Conservation (phyloP, 768 basidiomycete genomes). For the Asterophora parasitica region DNA sequence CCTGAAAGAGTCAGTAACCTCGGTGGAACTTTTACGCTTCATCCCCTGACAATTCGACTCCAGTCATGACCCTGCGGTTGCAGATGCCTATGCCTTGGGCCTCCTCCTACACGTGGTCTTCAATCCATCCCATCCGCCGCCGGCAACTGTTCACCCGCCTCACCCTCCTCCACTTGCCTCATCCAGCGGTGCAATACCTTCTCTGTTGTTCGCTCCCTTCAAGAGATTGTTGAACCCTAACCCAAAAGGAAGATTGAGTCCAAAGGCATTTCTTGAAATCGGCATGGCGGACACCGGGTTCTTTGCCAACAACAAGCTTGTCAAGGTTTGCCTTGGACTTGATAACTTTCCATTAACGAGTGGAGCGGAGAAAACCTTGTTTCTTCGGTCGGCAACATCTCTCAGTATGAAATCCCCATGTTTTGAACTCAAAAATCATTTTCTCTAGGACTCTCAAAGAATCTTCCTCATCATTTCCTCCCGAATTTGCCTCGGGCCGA, state of each 20-base stretch:
- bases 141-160: slow-evolving; percentile 63
- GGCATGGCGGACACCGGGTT: slow-evolving; percentile 84
- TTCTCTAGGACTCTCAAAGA: slow-evolving; percentile 67
- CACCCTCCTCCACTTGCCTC: slow-evolving; percentile 77
- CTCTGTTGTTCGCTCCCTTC: slow-evolving; percentile 68
- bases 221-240: slow-evolving; percentile 90
- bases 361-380: slow-evolving; percentile 71
- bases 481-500: slow-evolving; percentile 78
- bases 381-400: slow-evolving; percentile 53
- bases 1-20: slow-evolving; percentile 65
- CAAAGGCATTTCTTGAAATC: slow-evolving; percentile 71
- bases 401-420: slow-evolving; percentile 12
- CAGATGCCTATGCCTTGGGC: slow-evolving; percentile 87
- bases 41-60: slow-evolving; percentile 1
- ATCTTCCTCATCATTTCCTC: slow-evolving; percentile 73
- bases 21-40: background rate
- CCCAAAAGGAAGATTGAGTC: slow-evolving; percentile 69
- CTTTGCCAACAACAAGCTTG: slow-evolving; percentile 76
- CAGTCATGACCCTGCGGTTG: slow-evolving; percentile 52
- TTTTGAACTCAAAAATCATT: background rate
- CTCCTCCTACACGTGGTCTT: slow-evolving; percentile 83
- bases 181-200: slow-evolving; percentile 73
- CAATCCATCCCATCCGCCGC: slow-evolving; percentile 75
- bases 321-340: slow-evolving; percentile 78
- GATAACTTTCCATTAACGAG: slow-evolving; percentile 79